Base-by-base conservation (phyloP, 352 stramenopile species). In the Phytophthora ohioensis region DNA sequence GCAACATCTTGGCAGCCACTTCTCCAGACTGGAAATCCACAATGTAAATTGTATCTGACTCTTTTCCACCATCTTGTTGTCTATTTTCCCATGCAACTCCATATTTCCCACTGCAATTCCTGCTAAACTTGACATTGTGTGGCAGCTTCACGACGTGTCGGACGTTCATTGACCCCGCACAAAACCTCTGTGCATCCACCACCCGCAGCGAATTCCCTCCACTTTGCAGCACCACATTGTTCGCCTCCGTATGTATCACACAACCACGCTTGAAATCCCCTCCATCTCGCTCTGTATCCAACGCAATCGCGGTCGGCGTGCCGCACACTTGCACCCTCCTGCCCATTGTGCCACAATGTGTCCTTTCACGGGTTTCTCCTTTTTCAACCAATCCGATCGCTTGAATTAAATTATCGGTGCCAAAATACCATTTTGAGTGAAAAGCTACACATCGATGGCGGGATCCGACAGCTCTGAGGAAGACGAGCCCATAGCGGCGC, bases 401-500 rank as follows among this genome's bases (percentile, higher is more conserved):
- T 43, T 21, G 13, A 51, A 47, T 65, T 17, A 60, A 32, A 39
- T 31, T 48, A 43, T 51, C 6, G 5, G 48, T 17, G 49, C 57
- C 56, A 64, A 53, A 57, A 47, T 30, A 45, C 43, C 35, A 70
- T 53, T 58, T 45, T 43, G 30, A 45, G 12, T 49, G 34, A 58
- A 57, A 46, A 54, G 17, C 48, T 21, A 13, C 9, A 32, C 34
- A 47, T 13, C 12, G 57, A 80, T 80, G 73, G 71, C 66, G 67
- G 71, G 75, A 76, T 79, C 58, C 46, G 88, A 95, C 71, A 95
- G 88, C 73, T 94, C 88, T 17, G 88, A 95, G 57, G 88, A 95
- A 70, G 87, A 94, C 76, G 88, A 95, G 83, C 88, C 84, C 55
- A 93, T 95, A 38, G 69, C 65, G 45, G 46, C 73, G 45, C 60